A percentile compares a stretch with the other conserved stretches of the same genome.
Evolutionary conservation across 73 alveolate genomes (phyloP).

Genomic region (Strombidium stylifer): DNA sequence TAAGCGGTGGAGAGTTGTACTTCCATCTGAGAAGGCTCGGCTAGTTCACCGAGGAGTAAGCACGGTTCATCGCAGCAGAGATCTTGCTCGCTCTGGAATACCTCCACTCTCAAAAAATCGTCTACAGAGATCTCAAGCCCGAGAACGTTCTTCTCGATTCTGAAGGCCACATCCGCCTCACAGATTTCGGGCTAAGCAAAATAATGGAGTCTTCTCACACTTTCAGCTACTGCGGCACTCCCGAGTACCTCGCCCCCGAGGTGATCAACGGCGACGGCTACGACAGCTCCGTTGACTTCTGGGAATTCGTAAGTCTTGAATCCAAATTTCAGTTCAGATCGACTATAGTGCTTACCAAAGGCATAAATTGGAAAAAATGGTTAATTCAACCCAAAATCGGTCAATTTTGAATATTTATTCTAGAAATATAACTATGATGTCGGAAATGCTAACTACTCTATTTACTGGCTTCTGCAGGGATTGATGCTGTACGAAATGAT

Average conservation of each 20-base stretch:
- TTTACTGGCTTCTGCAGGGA: too few relatives aligned
- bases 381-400: constrained; percentile 10
- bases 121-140: constrained; percentile 60
- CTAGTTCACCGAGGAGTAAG: constrained; percentile 74
- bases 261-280: constrained; percentile 72
- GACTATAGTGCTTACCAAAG: constrained; percentile 71
- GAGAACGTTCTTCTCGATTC: constrained; percentile 24
- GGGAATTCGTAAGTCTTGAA: constrained; percentile 76
- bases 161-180: constrained; percentile 50
- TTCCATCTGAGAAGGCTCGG: constrained; percentile 63
- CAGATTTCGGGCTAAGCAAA: constrained; percentile 60
- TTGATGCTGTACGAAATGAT: too few relatives aligned
- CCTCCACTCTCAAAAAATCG: constrained; percentile 61
- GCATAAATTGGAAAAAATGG: constrained; percentile 34
- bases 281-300: constrained; percentile 69
- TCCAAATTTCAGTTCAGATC: constrained; percentile 75
- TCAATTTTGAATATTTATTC: constrained; percentile 15
- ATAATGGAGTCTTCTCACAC: constrained; percentile 23
- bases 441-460: constrained; percentile 60
- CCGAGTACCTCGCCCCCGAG: constrained; percentile 81
- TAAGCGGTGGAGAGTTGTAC: constrained; percentile 93
- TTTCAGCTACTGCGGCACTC: constrained; percentile 72
- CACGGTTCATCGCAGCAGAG: constrained; percentile 71
- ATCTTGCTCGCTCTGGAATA: constrained; percentile 68
- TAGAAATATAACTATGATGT: constrained; percentile 41